Base-by-base conservation (phyloP, 768 basidiomycete species). In the Sistotremastrum suecicum region DNA sequence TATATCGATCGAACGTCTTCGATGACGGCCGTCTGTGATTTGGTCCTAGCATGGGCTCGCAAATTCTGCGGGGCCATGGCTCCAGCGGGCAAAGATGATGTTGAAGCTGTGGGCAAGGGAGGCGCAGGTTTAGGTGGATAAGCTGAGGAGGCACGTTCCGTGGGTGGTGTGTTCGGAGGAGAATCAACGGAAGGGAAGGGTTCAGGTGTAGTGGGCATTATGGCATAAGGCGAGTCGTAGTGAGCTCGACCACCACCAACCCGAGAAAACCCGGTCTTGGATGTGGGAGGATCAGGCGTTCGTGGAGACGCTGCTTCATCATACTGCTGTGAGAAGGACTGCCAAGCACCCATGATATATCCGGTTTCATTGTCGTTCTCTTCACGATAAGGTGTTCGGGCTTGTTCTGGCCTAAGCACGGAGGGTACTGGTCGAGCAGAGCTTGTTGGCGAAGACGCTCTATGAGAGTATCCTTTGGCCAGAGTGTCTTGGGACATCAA, bases 291-390 rank as follows among this genome's bases (percentile, higher is more conserved):
- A 30, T 58, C 51, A 51, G 8, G 58, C 5, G 45, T 9, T 31
- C 39, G 12, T 11, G 47, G 29, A 30, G 51, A 48, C 12, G 50
- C 29, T 6, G 44, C 20, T 20, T 20, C 20, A 20, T 20, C 20
- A 20, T 20, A 20, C 20, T 20, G 59, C 5, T 71, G 65, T 0
- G 75, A 75, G 66, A 76, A 83, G 31, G 80, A 76, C 52, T 82
- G 79, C 87, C 89, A 94, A n/a, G 92, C 87, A 37, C 80, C 82
- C 88, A 97, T 94, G 56, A 97, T 95, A 52, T 70, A 83, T 8
- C 86, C 83, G 45, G 66, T 70, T 51, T 85, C 85, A 53, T 83
- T 83, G 49, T 87, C 85, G 52, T 73, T 81, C 38, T 87, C 82
- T 55, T 87, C 83, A 51, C 70, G 71, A 58, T 85, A 86, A 31